Percentiles rank a stretch among this genome's conserved stretches.
Conservation (phyloP, 2,329 filamentous ascomycete genomes). For the Stemphylium lycopersici region DNA sequence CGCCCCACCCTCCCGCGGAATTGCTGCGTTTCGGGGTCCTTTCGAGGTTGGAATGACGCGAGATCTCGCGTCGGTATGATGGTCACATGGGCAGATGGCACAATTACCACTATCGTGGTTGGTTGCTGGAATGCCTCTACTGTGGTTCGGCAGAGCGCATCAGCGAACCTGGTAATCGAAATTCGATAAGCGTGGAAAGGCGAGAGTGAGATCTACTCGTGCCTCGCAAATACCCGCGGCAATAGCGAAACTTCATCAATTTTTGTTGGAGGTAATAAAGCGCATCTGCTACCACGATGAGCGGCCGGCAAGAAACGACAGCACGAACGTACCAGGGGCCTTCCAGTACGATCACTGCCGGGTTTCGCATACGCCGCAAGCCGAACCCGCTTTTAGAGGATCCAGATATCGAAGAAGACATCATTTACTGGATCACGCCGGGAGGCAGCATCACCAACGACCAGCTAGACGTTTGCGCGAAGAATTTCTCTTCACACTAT, state of each 20-base stretch:
- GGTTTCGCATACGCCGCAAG: conserved; percentile 7
- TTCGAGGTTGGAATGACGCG: too few relatives aligned
- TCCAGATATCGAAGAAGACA: conserved; percentile 9
- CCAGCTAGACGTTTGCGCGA: conserved; percentile 2
- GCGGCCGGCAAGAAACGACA: background rate
- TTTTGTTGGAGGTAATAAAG: background rate
- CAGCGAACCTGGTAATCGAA: background rate
- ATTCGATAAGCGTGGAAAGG: background rate
- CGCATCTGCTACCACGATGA: background rate
- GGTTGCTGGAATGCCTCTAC: background rate
- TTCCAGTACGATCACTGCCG: background rate
- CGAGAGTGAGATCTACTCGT: background rate
- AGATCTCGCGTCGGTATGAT: too few relatives aligned
- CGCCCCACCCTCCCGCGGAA: too few relatives aligned
- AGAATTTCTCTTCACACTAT: conserved; percentile 3
- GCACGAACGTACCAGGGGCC: background rate
- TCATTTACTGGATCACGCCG: conserved; percentile 7
- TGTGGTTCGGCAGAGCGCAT: background rate
- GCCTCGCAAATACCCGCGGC: background rate
- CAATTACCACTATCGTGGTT: background rate
- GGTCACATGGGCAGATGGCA: background rate
- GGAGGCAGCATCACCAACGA: conserved; percentile 1
- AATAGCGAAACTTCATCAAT: too few relatives aligned
- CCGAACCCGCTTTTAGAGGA: conserved; percentile 8
- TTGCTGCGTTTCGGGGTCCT: too few relatives aligned